A percentile compares a stretch with the other conserved stretches of the same genome.
phyloP scores from a whole-genome alignment of 768 basidiomycete genomes.

The Stropharia rugosoannulata region DNA sequence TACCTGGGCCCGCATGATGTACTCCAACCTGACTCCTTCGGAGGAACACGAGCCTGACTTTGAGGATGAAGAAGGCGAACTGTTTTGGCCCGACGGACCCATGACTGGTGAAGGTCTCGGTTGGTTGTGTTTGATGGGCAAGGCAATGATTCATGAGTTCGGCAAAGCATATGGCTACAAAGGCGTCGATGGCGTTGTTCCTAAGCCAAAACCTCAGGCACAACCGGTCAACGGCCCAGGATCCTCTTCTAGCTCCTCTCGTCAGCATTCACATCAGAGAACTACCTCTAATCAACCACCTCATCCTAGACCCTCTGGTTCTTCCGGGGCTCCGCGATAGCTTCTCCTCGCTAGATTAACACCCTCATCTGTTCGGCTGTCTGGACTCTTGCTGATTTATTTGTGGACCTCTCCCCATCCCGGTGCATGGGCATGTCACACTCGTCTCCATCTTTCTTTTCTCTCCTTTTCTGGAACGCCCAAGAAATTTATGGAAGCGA shows the following conservation, averaged over 20 bases:
- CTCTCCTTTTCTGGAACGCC: constrained; percentile 7
- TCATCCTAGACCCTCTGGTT: constrained; percentile 8
- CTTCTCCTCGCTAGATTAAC: constrained; percentile 7
- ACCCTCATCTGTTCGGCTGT: constrained; percentile 7
- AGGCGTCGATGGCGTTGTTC: constrained; percentile 71
- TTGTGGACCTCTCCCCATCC: constrained; percentile 10
- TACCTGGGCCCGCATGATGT: constrained; percentile 73
- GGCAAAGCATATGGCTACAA: constrained; percentile 73
- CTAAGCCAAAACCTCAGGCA: constrained; percentile 42
- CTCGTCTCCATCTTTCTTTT: constrained; percentile 5
- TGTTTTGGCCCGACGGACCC: constrained; percentile 81
- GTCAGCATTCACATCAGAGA: neutral
- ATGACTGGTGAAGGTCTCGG: constrained; percentile 76
- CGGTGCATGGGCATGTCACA: constrained; percentile 15
- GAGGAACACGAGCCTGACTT: constrained; percentile 83
- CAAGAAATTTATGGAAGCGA: constrained; percentile 10
- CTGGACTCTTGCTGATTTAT: constrained; percentile 14
- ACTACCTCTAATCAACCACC: neutral
- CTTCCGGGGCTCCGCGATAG: constrained; percentile 16
- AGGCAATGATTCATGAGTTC: constrained; percentile 83
- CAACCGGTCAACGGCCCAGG: constrained; percentile 1
- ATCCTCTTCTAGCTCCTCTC: neutral
- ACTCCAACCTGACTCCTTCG: constrained; percentile 55
- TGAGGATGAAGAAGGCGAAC: constrained; percentile 82
- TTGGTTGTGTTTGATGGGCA: constrained; percentile 87